These are phyloP conservation scores for Fraxinus pennsylvanica DNA, from an alignment of 257 asterid species.

Conservation along the genomic window DNA sequence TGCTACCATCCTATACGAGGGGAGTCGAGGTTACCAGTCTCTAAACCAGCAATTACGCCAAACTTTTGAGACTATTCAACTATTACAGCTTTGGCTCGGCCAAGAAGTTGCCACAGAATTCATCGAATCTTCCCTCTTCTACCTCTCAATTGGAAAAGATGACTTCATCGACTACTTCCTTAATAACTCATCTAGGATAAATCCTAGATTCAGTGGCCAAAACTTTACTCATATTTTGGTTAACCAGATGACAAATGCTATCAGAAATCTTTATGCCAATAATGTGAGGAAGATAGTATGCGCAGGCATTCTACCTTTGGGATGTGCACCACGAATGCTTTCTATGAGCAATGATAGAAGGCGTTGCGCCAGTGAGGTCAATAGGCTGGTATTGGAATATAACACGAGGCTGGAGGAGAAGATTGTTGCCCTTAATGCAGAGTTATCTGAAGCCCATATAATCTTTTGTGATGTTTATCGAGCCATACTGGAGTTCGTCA, in stretches of 20 bases:
- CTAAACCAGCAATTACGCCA: constrained; percentile 68
- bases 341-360: constrained; percentile 18
- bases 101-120: constrained; percentile 37
- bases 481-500: constrained; percentile 52
- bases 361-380: constrained; percentile 52
- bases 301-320: constrained; percentile 66
- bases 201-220: constrained; percentile 12
- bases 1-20: constrained; percentile 53
- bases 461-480: constrained; percentile 57
- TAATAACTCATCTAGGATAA: constrained; percentile 23
- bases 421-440: constrained; percentile 39
- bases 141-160: constrained; percentile 66
- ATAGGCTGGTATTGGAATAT: constrained; percentile 45
- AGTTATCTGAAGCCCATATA: constrained; percentile 35
- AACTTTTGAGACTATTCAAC: constrained; percentile 53
- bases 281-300: constrained; percentile 58
- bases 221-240: constrained; percentile 45
- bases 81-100: constrained; percentile 64
- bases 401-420: constrained; percentile 51
- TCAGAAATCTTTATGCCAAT: constrained; percentile 42
- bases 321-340: constrained; percentile 51
- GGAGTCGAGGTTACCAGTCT: constrained; percentile 51
- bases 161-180: constrained; percentile 48
- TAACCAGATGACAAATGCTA: constrained; percentile 50
- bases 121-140: constrained; percentile 58